These are phyloP conservation scores for Vaccinium darrowii DNA, from an alignment of 148 eudicot species.

Conservation along the genomic window DNA sequence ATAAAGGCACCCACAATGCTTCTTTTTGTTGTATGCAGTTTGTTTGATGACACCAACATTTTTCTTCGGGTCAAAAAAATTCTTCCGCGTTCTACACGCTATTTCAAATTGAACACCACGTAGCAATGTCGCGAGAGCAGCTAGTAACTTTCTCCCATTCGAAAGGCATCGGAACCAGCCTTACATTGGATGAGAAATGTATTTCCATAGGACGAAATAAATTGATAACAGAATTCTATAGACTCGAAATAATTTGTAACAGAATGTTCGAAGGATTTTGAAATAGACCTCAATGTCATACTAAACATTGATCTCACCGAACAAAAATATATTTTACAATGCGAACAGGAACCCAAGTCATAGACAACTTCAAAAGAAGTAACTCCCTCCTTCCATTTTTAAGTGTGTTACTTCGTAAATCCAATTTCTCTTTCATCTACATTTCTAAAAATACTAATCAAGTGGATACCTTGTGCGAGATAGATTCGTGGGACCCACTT, in stretches of 20 bases:
- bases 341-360: background rate
- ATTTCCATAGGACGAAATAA: background rate
- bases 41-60: background rate
- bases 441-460: no score
- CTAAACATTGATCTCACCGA: background rate
- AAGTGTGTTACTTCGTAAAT: no score
- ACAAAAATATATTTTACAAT: background rate
- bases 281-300: background rate
- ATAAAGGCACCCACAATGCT: constrained; percentile 1
- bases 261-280: background rate
- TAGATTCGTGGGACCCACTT: no score
- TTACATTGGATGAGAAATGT: background rate
- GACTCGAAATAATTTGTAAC: background rate
- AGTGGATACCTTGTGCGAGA: no score
- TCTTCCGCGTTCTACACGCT: background rate
- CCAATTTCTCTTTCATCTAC: no score
- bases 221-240: background rate
- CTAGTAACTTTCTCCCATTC: background rate
- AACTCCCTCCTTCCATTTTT: no score
- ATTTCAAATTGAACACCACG: background rate
- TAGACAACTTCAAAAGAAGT: background rate
- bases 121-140: background rate
- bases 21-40: background rate
- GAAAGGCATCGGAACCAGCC: background rate
- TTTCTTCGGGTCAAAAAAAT: background rate